Evolutionary conservation across 257 asterid genomes (phyloP).

Genomic region (Nicotiana obtusifolia): DNA sequence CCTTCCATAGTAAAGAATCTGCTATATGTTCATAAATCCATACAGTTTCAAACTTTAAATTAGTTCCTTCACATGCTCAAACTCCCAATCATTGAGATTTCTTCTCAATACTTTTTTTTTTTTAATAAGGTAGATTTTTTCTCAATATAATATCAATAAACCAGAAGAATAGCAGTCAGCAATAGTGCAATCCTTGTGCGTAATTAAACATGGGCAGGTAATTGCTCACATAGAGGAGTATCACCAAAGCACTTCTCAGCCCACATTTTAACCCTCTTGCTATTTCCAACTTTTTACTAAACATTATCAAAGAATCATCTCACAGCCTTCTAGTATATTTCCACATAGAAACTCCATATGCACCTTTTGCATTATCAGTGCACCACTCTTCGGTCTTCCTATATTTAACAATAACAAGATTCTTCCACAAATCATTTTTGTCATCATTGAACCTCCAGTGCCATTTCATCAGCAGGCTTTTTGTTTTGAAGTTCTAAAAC

Average conservation of each 20-base stretch:
- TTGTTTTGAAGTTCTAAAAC: background rate
- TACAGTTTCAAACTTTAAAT: background rate
- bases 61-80: background rate
- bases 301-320: background rate
- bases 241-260: background rate
- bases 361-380: background rate
- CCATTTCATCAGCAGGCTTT: background rate
- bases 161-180: background rate
- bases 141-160: background rate
- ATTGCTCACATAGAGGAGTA: background rate
- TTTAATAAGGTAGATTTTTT: too few species aligned
- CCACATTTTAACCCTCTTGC: background rate
- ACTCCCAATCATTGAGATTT: background rate
- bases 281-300: background rate
- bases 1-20: background rate
- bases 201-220: background rate
- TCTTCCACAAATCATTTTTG: background rate
- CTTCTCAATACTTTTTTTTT: background rate
- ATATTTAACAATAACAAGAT: background rate
- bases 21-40: background rate
- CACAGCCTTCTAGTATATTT: background rate
- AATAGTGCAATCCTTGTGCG: background rate
- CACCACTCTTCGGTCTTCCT: background rate
- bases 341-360: background rate
- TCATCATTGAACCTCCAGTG: background rate